A percentile compares a stretch with the other conserved stretches of the same genome.
Evolutionary conservation across 148 eudicot genomes (phyloP).

Genomic region (Vaccinium darrowii): DNA sequence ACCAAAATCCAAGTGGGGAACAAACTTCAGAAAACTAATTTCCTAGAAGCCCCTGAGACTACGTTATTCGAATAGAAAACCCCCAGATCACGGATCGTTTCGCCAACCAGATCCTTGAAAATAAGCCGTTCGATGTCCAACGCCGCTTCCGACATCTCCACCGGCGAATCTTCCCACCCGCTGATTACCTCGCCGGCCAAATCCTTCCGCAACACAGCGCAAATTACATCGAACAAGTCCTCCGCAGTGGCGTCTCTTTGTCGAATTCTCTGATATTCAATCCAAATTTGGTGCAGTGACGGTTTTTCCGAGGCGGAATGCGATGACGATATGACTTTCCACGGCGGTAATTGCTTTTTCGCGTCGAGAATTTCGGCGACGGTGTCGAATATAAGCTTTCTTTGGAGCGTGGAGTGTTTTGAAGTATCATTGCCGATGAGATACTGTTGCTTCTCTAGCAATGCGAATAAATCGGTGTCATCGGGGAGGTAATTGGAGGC

Average conservation of each 20-base stretch:
- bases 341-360: constrained; percentile 55
- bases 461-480: constrained; percentile 48
- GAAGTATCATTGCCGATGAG: constrained; percentile 55
- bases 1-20: neutral
- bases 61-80: constrained; percentile 30
- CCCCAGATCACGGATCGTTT: constrained; percentile 65
- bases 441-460: constrained; percentile 69
- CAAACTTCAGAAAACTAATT: constrained; percentile 60
- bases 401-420: constrained; percentile 48
- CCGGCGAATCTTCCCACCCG: constrained; percentile 66
- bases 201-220: constrained; percentile 71
- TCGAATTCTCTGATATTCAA: constrained; percentile 55
- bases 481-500: constrained; percentile 63
- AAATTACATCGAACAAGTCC: constrained; percentile 62
- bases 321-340: constrained; percentile 42
- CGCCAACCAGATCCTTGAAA: constrained; percentile 82
- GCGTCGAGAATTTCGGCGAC: constrained; percentile 60
- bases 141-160: constrained; percentile 72
- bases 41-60: constrained; percentile 49
- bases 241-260: constrained; percentile 37
- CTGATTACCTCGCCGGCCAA: constrained; percentile 53
- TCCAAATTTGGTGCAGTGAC: constrained; percentile 47
- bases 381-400: constrained; percentile 52
- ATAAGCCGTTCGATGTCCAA: constrained; percentile 80
- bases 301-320: constrained; percentile 3